A percentile compares a stretch with the other conserved stretches of the same genome.
phyloP scores from a whole-genome alignment of 345 rosid species.

The Heritiera fomes region DNA sequence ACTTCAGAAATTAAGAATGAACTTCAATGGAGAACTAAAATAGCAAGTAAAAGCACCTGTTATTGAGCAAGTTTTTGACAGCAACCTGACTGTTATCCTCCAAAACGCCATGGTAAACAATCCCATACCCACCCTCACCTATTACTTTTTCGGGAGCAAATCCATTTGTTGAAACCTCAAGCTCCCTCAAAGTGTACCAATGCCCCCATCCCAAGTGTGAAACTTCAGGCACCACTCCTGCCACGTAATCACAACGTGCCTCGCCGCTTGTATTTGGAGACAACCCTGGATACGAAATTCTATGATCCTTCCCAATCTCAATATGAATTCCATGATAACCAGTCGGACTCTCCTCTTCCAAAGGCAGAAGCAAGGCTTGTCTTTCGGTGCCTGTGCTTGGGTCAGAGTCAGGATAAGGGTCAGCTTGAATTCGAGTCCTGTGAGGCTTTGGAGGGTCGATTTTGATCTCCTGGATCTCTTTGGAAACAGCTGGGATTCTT shows the following conservation, averaged over 20 bases:
- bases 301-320: slow-evolving; percentile 56
- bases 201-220: slow-evolving; percentile 63
- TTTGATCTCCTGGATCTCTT: slow-evolving; percentile 72
- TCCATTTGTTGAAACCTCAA: slow-evolving; percentile 69
- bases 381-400: slow-evolving; percentile 36
- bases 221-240: slow-evolving; percentile 51
- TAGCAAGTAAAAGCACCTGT: slow-evolving; percentile 47
- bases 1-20: not conserved
- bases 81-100: slow-evolving; percentile 69
- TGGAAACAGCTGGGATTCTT: slow-evolving; percentile 59
- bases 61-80: slow-evolving; percentile 87
- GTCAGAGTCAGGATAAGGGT: slow-evolving; percentile 35
- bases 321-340: slow-evolving; percentile 51
- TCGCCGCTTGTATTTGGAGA: slow-evolving; percentile 40
- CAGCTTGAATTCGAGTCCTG: slow-evolving; percentile 29
- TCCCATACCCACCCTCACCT: slow-evolving; percentile 96
- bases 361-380: slow-evolving; percentile 36
- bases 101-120: slow-evolving; percentile 79
- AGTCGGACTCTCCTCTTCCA: slow-evolving; percentile 49
- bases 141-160: slow-evolving; percentile 77
- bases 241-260: slow-evolving; percentile 35
- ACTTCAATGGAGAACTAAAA: not conserved
- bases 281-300: slow-evolving; percentile 48
- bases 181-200: slow-evolving; percentile 78
- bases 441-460: slow-evolving; percentile 27